Evolutionary conservation across 2,329 filamentous ascomycete species (phyloP), one percentile per base, ranked within the genome.

Genomic region (Nemania sp.): DNA sequence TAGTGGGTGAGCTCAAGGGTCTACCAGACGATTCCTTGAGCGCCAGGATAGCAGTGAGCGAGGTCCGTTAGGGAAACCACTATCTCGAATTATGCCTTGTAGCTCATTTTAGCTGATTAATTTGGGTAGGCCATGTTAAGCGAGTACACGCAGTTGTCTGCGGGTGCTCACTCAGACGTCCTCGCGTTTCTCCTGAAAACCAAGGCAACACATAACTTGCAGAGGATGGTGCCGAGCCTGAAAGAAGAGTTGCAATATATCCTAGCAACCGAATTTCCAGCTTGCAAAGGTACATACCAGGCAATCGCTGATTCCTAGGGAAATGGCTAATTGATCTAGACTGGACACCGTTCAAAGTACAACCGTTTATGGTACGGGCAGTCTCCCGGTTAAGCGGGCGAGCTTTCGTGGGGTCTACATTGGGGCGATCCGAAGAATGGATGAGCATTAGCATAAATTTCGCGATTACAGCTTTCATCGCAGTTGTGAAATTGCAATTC

Each of bases 321-420:
- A 58, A 15, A 19, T 50, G 31, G 46, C 58, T 61, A 56, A 50
- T 26, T 4, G 14, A 14, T n/a, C 12, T 49, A 77, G 80, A 83
- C 56, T 84, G 81, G 81, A 81, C 77, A 1, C 64, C 78, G 0
- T 75, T 82, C 45, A 77, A 75, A 59, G 74, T 82, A 60, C 78
- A 81, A 31, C 75, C 76, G 0, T 77, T 82, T 52, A 70, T 80
- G 37, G 71, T 83, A 2, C 72, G 78, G 19, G 72, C 77, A 3
- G 71, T 85, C 9, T 77, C 81, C 6, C 76, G 80, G 2, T 62
- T 84, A 19, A 81, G 79, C 22, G 79, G 81, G 1, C 72, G 76
- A 17, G 74, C 78, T 4, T 83, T 83, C 57, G 75, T 83, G 6
- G 81, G 81, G 1, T 61, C 74, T 2, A 67, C 72, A 12, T 70